Conservation (phyloP, 208 protist genomes). For the Naegleria lovaniensis region DNA sequence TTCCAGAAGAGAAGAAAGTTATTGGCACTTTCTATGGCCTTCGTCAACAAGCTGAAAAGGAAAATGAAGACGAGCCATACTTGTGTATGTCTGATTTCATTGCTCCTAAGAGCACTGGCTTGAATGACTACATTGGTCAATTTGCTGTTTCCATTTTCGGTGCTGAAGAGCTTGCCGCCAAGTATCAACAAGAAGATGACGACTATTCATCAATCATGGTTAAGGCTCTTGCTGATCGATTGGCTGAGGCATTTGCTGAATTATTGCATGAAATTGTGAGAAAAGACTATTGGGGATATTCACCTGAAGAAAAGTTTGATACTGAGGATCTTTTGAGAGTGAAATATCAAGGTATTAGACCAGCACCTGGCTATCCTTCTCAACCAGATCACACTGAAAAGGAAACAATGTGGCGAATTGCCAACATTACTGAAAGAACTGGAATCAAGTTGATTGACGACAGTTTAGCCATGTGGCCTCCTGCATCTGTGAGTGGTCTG, state of each 20-base stretch:
- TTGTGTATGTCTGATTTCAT: constrained; percentile 84
- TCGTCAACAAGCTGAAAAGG: constrained; percentile 85
- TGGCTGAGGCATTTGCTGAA: constrained; percentile 75
- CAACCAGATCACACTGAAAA: constrained; percentile 95
- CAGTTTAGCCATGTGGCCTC: constrained; percentile 82
- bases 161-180: constrained; percentile 62
- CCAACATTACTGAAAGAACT: constrained; percentile 49
- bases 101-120: constrained; percentile 61
- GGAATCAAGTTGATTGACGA: constrained; percentile 79
- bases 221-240: constrained; percentile 83
- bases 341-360: constrained; percentile 89
- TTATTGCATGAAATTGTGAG: constrained; percentile 76
- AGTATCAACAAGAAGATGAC: constrained; percentile 72
- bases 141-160: constrained; percentile 80
- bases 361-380: constrained; percentile 87
- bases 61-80: constrained; percentile 68
- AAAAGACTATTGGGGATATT: constrained; percentile 81
- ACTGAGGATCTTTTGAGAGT: constrained; percentile 79
- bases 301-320: constrained; percentile 60
- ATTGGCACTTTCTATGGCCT: constrained; percentile 66
- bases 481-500: constrained; percentile 82
- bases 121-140: constrained; percentile 80
- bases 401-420: constrained; percentile 72
- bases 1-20: constrained; percentile 35
- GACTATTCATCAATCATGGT: constrained; percentile 86